phyloP scores from a whole-genome alignment of 1,284 basidiomycete genomes.

The Cutaneotrichosporon sp. region DNA sequence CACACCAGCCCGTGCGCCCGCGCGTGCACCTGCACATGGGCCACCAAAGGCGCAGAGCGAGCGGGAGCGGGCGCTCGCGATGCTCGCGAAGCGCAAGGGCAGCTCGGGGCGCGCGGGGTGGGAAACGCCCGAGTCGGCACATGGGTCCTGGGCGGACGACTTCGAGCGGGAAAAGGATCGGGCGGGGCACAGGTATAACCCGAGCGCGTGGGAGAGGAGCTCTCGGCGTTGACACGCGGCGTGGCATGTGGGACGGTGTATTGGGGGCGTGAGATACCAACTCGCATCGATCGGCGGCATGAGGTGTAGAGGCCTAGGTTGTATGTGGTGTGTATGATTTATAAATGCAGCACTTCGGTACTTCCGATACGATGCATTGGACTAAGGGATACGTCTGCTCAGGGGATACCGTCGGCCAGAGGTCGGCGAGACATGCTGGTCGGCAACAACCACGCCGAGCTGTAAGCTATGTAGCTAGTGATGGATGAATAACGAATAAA shows the following conservation, averaged over 20 bases:
- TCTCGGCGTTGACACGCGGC: background rate
- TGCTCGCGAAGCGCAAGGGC: constrained; percentile 42
- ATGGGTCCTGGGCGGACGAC: constrained; percentile 35
- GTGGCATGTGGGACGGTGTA: background rate
- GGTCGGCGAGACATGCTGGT: background rate
- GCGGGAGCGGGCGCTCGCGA: constrained; percentile 47
- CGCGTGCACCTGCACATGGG: background rate
- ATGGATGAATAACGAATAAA: background rate
- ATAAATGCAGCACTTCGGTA: background rate
- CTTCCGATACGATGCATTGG: background rate
- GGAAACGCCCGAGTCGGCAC: constrained; percentile 32
- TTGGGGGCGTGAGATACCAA: background rate
- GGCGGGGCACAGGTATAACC: constrained; percentile 36
- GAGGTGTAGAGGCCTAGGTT: background rate
- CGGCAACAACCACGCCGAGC: background rate
- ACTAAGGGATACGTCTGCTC: background rate
- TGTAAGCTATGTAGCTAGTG: too few relatives aligned
- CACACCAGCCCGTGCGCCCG: background rate
- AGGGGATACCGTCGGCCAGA: background rate
- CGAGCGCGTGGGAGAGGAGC: background rate
- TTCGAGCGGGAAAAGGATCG: constrained; percentile 46
- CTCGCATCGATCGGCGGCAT: background rate
- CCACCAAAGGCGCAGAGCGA: constrained; percentile 33
- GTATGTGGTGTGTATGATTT: background rate
- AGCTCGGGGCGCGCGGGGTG: constrained; percentile 15